Percentiles rank a stretch among this genome's conserved stretches.
Evolutionary conservation across 2,329 filamentous ascomycete genomes (phyloP).

Genomic region (Neurospora sp.): DNA sequence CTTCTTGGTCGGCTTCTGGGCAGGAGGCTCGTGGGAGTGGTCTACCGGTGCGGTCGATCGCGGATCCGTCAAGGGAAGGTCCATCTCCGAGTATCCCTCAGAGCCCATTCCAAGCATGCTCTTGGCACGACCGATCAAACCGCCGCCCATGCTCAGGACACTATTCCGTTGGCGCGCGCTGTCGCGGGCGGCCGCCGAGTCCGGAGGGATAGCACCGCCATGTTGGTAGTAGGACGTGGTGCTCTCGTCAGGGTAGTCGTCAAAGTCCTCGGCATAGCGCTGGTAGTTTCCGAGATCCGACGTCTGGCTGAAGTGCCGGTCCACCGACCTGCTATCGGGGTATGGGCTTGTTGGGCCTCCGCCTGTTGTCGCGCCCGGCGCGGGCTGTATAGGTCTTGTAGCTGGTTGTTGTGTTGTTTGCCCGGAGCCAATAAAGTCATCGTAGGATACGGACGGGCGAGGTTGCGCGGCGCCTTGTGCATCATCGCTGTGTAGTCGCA

Average conservation of each 20-base stretch:
- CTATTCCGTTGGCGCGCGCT: conserved; percentile 71
- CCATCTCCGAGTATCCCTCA: conserved; percentile 92
- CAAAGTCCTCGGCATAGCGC: conserved; percentile 78
- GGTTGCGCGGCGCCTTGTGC: conserved; percentile 54
- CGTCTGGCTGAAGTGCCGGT: conserved; percentile 58
- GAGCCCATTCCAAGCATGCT: conserved; percentile 76
- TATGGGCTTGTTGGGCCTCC: not conserved
- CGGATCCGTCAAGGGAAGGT: conserved; percentile 82
- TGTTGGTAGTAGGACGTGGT: conserved; percentile 72
- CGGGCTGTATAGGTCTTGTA: conserved; percentile 29
- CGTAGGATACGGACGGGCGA: conserved; percentile 85
- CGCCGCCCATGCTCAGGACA: conserved; percentile 76
- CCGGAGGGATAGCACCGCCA: conserved; percentile 45
- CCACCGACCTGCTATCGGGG: conserved; percentile 10
- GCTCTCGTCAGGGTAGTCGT: conserved; percentile 71
- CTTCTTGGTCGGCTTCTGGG: conserved; percentile 37
- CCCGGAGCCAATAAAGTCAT: conserved; percentile 77
- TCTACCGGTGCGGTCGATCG: conserved; percentile 37
- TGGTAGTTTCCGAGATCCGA: conserved; percentile 83
- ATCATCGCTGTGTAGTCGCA: conserved; percentile 65
- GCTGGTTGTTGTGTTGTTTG: conserved; percentile 35
- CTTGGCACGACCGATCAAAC: conserved; percentile 78
- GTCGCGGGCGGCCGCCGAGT: conserved; percentile 16
- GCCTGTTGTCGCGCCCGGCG: conserved; percentile 8
- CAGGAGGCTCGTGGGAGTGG: conserved; percentile 19